phyloP scores from a whole-genome alignment of 371 early-diverging fungal genomes.

The Rhizomucor pusillus region DNA sequence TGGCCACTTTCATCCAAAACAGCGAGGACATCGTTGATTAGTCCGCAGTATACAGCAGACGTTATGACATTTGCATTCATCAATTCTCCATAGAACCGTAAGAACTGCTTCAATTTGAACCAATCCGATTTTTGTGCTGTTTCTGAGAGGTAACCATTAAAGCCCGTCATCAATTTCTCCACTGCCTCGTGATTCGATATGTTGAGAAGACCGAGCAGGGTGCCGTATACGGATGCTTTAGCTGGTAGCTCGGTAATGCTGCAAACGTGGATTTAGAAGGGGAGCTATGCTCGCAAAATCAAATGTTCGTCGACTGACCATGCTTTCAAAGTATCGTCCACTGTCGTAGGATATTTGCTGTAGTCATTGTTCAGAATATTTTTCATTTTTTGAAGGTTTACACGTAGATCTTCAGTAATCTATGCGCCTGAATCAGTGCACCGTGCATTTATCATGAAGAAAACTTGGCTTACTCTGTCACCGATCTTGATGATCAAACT shows the following conservation, averaged over 20 bases:
- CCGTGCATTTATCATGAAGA: no score
- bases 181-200: constrained; percentile 43
- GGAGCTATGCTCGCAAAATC: not conserved
- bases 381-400: constrained; percentile 67
- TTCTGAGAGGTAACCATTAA: constrained; percentile 48
- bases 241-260: constrained; percentile 77
- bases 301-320: constrained; percentile 37
- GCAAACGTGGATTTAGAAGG: constrained; percentile 1
- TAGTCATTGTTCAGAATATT: constrained; percentile 71
- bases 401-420: constrained; percentile 56
- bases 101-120: constrained; percentile 70
- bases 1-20: constrained; percentile 49
- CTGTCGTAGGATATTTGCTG: constrained; percentile 61
- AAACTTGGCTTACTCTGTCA: constrained; percentile 54
- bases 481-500: constrained; percentile 77
- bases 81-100: constrained; percentile 81
- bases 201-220: constrained; percentile 76
- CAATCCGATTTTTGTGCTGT: constrained; percentile 57
- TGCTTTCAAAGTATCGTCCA: constrained; percentile 61
- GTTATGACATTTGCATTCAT: constrained; percentile 76
- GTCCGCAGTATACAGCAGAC: constrained; percentile 58
- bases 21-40: constrained; percentile 60
- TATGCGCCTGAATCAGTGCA: no score
- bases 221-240: constrained; percentile 78
- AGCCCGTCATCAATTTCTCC: constrained; percentile 28